Evolutionary conservation across 352 stramenopile species (phyloP).

Genomic region (Plasmopara halstedii): DNA sequence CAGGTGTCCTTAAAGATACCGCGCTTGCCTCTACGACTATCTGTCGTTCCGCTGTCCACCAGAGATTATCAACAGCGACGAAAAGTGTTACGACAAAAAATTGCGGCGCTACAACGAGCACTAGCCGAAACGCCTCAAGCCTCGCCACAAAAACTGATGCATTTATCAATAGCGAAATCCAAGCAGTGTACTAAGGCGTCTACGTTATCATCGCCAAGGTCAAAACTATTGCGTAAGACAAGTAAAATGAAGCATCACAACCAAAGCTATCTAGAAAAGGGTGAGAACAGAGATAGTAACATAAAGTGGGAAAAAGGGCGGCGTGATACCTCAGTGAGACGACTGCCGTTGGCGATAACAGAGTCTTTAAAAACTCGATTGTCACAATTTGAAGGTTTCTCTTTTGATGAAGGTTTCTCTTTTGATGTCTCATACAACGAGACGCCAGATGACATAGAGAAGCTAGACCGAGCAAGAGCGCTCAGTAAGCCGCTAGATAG

Average conservation of each 20-base stretch:
- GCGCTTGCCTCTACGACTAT: slow-evolving; percentile 11
- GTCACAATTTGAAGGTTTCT: too few species aligned
- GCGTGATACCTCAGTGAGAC: slow-evolving; percentile 5
- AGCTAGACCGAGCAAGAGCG: slow-evolving; percentile 1
- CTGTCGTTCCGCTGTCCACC: slow-evolving; percentile 20
- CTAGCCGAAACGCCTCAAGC: slow-evolving; percentile 16
- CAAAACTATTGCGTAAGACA: not conserved
- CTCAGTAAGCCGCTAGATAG: not conserved
- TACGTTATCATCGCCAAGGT: slow-evolving; percentile 7
- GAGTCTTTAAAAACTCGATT: too few species aligned
- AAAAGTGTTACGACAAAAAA: slow-evolving; percentile 26
- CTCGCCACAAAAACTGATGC: slow-evolving; percentile 11
- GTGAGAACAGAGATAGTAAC: not conserved
- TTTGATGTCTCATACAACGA: too few species aligned
- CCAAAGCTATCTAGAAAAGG: not conserved
- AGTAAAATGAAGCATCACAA: slow-evolving; percentile 6
- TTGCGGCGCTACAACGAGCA: slow-evolving; percentile 29
- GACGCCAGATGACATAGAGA: too few species aligned
- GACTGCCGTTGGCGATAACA: slow-evolving; percentile 9
- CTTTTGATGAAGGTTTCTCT: too few species aligned
- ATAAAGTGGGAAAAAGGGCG: not conserved
- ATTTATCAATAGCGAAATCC: not conserved
- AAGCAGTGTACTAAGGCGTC: slow-evolving; percentile 2
- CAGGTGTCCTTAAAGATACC: slow-evolving; percentile 44
- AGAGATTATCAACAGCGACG: slow-evolving; percentile 38